Base-by-base conservation (phyloP, 2,329 filamentous ascomycete species). In the Dendryphion nanum region DNA sequence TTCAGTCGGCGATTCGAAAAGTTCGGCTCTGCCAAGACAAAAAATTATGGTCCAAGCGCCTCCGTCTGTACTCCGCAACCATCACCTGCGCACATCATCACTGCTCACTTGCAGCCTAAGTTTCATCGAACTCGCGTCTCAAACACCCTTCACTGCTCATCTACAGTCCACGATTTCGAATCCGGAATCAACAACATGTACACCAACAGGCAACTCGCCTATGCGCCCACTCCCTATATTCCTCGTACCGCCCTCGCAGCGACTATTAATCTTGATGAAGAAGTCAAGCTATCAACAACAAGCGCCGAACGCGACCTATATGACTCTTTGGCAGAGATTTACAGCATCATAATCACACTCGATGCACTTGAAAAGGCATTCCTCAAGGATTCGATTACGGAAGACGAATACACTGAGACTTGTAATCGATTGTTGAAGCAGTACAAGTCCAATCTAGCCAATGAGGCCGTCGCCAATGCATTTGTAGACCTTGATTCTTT, bases 351-450 rank as follows among this genome's bases (percentile, higher is more conserved):
- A 24, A 80, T 96, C 45, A 97, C 93, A 0, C 75, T 98, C 3
- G 93, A 98, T 62, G 89, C 94, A 48, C 79, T 98, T 2, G 93
- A 98, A 60, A 95, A 94, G 66, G 94, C 91, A 1, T 98, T 95
- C 61, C 79, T 98, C 26, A 94, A 95, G 61, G 93, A 98, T 74
- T 91, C 89, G 16, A 85, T 98, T 35, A 81, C 86, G 5, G 93
- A 97, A 68, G 77, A 78, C 36, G 91, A 96, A 57, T 98, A 98
- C 66, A 95, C 90, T 1, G 93, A 97, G 61, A 95, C 93, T 50
- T 98, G 94, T 74, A 87, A 90, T 61, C 82, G 93, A 26, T 79
- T 95, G 42, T 69, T 98, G 54, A 94, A 95, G 69, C 93, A 98
- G 71, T 98, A 98, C 75, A 95, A 91, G 67, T 94, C 89, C 41